Evolutionary conservation across 2,329 filamentous ascomycete genomes (phyloP).

Genomic region (Sordariomycetes sp.): DNA sequence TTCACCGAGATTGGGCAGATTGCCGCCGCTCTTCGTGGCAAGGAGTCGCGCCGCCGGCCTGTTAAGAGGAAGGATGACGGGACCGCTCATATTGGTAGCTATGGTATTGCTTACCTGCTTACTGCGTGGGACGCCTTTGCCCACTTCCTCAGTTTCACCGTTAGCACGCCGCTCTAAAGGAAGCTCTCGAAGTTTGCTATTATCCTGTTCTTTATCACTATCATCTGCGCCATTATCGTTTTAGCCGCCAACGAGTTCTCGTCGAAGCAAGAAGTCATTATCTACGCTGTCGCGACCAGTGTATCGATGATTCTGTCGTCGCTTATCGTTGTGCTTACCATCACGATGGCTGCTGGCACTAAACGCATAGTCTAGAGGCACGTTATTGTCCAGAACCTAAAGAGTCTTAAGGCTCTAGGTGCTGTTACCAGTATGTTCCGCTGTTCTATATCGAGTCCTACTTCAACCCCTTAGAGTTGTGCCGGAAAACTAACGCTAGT

Average conservation of each 20-base stretch:
- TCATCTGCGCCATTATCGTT: constrained; percentile 33
- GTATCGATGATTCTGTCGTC: constrained; percentile 41
- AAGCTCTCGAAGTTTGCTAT: constrained; percentile 62
- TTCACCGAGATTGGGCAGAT: constrained; percentile 53
- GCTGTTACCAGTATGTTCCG: constrained; percentile 24
- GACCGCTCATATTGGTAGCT: constrained; percentile 18
- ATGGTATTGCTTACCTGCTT: constrained; percentile 23
- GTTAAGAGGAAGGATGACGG: constrained; percentile 19
- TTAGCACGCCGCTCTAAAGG: constrained; percentile 58
- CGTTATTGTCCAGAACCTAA: constrained; percentile 40
- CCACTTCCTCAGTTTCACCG: constrained; percentile 35
- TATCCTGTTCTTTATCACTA: constrained; percentile 51
- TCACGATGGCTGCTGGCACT: constrained; percentile 45
- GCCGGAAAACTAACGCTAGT: background rate
- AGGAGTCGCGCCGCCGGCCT: background rate
- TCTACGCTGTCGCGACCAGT: constrained; percentile 32
- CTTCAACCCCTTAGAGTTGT: constrained; percentile 5
- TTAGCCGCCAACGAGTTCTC: constrained; percentile 29
- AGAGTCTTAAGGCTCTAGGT: constrained; percentile 40
- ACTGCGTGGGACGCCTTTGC: constrained; percentile 25
- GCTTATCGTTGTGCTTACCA: constrained; percentile 41
- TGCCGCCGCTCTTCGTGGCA: constrained; percentile 31
- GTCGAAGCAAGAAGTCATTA: constrained; percentile 25
- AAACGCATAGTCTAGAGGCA: constrained; percentile 40
- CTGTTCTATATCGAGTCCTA: too few relatives aligned